A percentile compares a stretch with the other conserved stretches of the same genome.
Evolutionary conservation across 2,329 filamentous ascomycete genomes (phyloP).

Genomic region (Alternaria sp.): DNA sequence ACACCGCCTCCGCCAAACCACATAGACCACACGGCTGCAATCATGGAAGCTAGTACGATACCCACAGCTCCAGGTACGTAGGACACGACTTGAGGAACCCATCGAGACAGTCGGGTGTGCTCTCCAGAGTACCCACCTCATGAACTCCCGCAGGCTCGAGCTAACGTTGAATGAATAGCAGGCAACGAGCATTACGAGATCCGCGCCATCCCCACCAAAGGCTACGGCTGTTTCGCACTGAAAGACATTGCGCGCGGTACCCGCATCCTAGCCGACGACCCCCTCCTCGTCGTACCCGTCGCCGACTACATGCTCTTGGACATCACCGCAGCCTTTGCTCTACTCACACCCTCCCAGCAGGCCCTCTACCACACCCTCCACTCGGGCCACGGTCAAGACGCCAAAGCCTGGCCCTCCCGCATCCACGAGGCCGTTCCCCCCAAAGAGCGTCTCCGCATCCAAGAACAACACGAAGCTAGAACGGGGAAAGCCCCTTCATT

Average conservation of each 20-base stretch:
- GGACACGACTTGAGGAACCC: not conserved
- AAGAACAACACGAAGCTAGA: constrained; percentile 46
- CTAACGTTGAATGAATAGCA: not conserved
- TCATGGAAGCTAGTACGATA: not conserved
- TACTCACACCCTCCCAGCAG: constrained; percentile 32
- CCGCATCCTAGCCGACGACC: constrained; percentile 52
- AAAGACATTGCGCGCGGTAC: constrained; percentile 49
- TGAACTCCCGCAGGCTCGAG: not conserved
- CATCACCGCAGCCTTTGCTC: constrained; percentile 41
- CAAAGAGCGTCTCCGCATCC: constrained; percentile 36
- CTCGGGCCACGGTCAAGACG: constrained; percentile 40
- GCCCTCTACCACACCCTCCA: constrained; percentile 41
- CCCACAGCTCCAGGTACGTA: constrained; percentile 16
- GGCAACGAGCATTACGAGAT: constrained; percentile 44
- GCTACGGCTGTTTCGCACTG: constrained; percentile 55
- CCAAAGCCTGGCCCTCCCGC: constrained; percentile 36
- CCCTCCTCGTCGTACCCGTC: constrained; percentile 49
- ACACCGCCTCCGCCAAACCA: not conserved
- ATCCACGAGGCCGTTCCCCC: constrained; percentile 34
- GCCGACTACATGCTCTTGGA: constrained; percentile 45
- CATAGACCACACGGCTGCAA: too few relatives aligned
- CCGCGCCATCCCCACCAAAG: constrained; percentile 49
- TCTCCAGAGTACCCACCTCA: not conserved
- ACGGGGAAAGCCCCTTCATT: constrained; percentile 30
- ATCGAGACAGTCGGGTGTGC: not conserved